These are phyloP conservation scores for Hemileia vastatrix DNA, from an alignment of 1,284 basidiomycete species.

Conservation along the genomic window DNA sequence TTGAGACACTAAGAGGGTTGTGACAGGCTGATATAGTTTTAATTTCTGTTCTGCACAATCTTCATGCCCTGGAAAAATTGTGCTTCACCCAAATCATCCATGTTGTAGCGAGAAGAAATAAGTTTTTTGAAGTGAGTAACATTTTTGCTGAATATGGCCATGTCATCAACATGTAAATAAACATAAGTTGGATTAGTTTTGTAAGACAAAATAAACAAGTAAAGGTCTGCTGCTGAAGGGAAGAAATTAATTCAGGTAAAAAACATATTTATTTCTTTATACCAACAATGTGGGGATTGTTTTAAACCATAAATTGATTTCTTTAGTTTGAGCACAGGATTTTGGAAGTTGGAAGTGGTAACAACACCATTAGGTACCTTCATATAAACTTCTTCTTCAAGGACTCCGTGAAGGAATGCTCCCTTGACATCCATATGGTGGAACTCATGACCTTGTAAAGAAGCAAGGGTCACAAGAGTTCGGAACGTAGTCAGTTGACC, in stretches of 20 bases:
- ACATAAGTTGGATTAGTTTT: neutral
- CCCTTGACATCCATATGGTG: no score
- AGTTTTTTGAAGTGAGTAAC: neutral
- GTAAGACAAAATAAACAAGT: neutral
- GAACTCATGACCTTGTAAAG: no score
- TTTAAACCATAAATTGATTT: conserved; percentile 4
- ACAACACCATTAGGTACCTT: no score
- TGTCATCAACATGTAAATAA: conserved; percentile 2
- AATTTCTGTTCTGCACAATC: no score
- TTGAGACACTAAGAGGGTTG: no score
- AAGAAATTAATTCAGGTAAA: neutral
- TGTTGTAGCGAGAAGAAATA: neutral
- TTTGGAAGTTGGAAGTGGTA: no score
- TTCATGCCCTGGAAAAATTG: no score
- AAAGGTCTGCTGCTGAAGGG: neutral
- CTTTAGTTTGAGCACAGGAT: neutral
- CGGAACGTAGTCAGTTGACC: no score
- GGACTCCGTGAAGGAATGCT: no score
- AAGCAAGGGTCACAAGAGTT: no score
- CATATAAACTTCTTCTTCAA: no score
- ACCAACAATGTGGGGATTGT: neutral
- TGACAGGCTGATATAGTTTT: no score
- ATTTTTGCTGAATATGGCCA: neutral
- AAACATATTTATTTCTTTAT: neutral
- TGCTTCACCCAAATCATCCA: conserved; percentile 12